A percentile compares a stretch with the other conserved stretches of the same genome.
These are phyloP conservation scores for Botrytis porri DNA, from an alignment of 2,329 filamentous ascomycete species.

Conservation along the genomic window DNA sequence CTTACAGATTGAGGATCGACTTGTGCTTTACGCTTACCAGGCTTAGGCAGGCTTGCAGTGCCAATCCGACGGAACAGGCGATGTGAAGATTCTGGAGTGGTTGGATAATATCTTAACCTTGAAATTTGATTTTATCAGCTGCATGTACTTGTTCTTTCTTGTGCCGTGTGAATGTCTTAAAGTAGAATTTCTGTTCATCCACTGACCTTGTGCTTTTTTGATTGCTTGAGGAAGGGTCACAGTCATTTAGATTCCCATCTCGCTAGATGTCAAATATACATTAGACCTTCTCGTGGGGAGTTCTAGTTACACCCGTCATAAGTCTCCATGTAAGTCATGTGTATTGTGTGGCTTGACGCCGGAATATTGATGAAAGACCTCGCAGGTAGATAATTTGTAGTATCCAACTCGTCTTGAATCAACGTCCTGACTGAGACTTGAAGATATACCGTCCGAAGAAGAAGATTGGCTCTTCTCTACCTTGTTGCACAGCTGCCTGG, in stretches of 20 bases:
- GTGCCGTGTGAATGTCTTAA: conserved; percentile 1
- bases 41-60: conserved; percentile 1
- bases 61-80: not conserved
- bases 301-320: not conserved
- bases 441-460: not conserved
- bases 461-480: not conserved
- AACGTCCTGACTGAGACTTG: not conserved
- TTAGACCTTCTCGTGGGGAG: not conserved
- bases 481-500: not conserved
- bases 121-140: conserved; percentile 19
- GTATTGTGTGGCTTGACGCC: not conserved
- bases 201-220: not conserved
- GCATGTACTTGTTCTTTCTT: not conserved
- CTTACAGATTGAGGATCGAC: not conserved
- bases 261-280: not conserved
- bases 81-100: conserved; percentile 1
- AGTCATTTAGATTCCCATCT: not conserved
- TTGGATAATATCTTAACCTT: conserved; percentile 16
- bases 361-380: not conserved
- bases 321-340: not conserved
- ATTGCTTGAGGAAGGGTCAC: not conserved
- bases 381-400: no score
- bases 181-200: not conserved
- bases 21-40: not conserved
- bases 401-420: not conserved